Evolutionary conservation across 306 rosid species (phyloP), one percentile per base, ranked within the genome.

Genomic region (Cicer cuneatum): DNA sequence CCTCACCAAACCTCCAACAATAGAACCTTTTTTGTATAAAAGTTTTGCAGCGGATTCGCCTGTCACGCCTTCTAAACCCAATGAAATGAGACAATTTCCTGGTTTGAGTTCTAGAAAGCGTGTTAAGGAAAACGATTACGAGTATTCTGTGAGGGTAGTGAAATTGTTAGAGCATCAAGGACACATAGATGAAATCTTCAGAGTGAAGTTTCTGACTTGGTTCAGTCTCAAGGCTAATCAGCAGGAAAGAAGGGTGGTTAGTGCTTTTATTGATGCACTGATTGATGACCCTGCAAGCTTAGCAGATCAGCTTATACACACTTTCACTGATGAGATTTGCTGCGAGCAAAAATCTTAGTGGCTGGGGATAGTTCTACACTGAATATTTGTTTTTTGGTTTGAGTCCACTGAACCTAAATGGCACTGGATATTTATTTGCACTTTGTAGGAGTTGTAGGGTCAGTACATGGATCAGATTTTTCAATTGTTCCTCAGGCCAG

Each of bases 181-280:
- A 58, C 92, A 85, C 84, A 84, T 93, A 7, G 88, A 81, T 12
- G 90, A 78, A 78, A 79, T 78, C 61, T 93, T 93, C 71, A 84
- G 98, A 82, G 96, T 91, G 10, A 90, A 87, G 42, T 93, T 93
- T 81, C 96, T 93, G 0, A 89, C 96, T 52, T 93, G 97, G 98
- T 93, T 93, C 93, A 91, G 98, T 89, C 90, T 93, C 69, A 93
- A 88, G 74, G 96, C 98, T 12, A 82, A 80, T 12, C 69, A 64
- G 73, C 89, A 86, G 73, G 97, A 93, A 81, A 85, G 98, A 83
- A 88, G 88, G 80, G 97, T 91, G 72, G 96, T 91, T 8, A 88
- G 89, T 72, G 98, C 87, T 61, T 93, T 89, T 69, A 88, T 93
- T 53, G 89, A 91, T 80, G 88, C 96, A 12, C 73, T 93, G 84